Conservation (phyloP, 2,329 filamentous ascomycete species). For the Gnomoniopsis sp. region DNA sequence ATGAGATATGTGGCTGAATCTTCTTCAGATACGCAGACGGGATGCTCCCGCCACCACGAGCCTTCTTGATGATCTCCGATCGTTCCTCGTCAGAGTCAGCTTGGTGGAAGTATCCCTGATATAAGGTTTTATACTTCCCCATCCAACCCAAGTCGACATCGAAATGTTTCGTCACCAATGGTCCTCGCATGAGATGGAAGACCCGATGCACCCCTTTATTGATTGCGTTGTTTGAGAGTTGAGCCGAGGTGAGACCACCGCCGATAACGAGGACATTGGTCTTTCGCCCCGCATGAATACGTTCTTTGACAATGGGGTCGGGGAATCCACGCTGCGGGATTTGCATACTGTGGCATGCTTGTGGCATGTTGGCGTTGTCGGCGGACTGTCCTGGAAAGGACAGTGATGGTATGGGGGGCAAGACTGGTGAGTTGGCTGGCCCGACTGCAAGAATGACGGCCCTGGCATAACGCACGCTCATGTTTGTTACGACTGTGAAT, state of each 20-base stretch:
- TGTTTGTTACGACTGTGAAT: conserved; percentile 62
- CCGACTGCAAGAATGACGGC: conserved; percentile 70
- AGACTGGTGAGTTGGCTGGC: conserved; percentile 57
- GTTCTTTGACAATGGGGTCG: conserved; percentile 45
- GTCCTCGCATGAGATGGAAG: conserved; percentile 65
- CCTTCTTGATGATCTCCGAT: conserved; percentile 60
- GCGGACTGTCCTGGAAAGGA: conserved; percentile 7
- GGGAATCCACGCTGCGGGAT: conserved; percentile 51
- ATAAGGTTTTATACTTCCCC: conserved; percentile 75
- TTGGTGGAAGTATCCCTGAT: conserved; percentile 74
- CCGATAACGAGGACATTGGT: conserved; percentile 70
- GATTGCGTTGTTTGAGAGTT: conserved; percentile 66
- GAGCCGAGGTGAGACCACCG: conserved; percentile 73
- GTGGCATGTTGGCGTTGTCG: conserved; percentile 26
- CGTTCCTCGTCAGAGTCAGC: conserved; percentile 70
- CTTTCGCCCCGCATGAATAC: conserved; percentile 43
- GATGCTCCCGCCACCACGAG: conserved; percentile 73
- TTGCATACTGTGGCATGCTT: conserved; percentile 62
- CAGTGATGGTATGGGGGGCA: conserved; percentile 29
- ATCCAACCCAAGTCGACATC: conserved; percentile 77
- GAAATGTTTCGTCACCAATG: conserved; percentile 65
- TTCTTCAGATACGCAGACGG: conserved; percentile 65
- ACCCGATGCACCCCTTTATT: conserved; percentile 64
- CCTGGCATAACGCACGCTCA: conserved; percentile 52
- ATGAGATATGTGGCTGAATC: conserved; percentile 56